Conservation (phyloP, 768 basidiomycete species). For the Pisolithus microcarpus region DNA sequence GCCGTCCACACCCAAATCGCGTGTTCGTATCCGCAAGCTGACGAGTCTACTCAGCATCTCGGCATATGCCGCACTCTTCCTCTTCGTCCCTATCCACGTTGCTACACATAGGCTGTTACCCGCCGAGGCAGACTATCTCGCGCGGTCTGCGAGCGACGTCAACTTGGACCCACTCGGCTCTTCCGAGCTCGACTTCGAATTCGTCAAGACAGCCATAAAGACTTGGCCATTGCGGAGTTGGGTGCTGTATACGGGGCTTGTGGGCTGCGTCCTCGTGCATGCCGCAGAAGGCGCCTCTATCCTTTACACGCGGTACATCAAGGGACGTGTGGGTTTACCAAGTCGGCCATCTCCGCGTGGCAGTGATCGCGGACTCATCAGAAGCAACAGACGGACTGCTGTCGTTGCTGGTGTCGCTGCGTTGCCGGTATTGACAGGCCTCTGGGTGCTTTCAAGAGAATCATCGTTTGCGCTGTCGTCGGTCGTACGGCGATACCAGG, state of each 20-base stretch:
- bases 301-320: slow-evolving; percentile 38
- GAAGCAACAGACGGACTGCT: slow-evolving; percentile 14
- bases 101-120: slow-evolving; percentile 59
- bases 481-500: slow-evolving; percentile 42
- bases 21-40: slow-evolving; percentile 28
- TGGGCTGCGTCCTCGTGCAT: slow-evolving; percentile 51
- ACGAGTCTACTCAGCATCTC: slow-evolving; percentile 34
- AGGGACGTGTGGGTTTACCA: neutral
- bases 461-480: slow-evolving; percentile 51
- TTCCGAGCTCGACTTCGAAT: slow-evolving; percentile 75
- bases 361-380: neutral
- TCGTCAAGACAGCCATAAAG: slow-evolving; percentile 65
- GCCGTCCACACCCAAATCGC: slow-evolving; percentile 20
- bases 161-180: slow-evolving; percentile 42
- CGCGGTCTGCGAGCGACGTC: neutral
- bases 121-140: slow-evolving; percentile 34
- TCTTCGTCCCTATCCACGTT: slow-evolving; percentile 27
- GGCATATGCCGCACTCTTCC: slow-evolving; percentile 50
- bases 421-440: slow-evolving; percentile 50
- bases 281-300: slow-evolving; percentile 52
- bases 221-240: slow-evolving; percentile 57
- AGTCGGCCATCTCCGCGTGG: neutral
- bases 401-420: slow-evolving; percentile 31
- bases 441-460: slow-evolving; percentile 48
- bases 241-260: slow-evolving; percentile 57